These are phyloP conservation scores for Cyclaneusma minus DNA, from an alignment of 2,329 filamentous ascomycete genomes.

Conservation along the genomic window DNA sequence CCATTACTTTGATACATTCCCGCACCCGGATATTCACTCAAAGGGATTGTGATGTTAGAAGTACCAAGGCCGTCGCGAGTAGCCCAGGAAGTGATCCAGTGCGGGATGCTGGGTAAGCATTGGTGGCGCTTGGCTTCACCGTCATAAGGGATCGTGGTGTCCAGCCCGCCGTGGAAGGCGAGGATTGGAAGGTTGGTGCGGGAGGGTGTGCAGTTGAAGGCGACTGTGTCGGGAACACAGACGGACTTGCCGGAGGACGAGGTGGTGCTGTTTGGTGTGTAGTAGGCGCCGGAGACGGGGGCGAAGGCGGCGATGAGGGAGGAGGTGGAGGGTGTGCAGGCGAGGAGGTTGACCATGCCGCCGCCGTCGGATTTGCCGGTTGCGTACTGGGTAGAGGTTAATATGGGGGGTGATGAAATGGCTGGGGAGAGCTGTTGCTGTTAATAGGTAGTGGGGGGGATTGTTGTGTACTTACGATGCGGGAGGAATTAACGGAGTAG, in stretches of 20 bases:
- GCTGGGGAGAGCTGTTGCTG: constrained; percentile 25
- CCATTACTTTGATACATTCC: constrained; percentile 18
- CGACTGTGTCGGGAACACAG: constrained; percentile 21
- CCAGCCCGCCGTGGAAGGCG: constrained; percentile 32
- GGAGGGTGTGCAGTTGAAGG: constrained; percentile 21
- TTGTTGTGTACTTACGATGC: too few relatives aligned
- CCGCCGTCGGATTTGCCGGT: constrained; percentile 31
- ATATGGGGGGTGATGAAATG: constrained; percentile 27
- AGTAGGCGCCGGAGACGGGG: constrained; percentile 27
- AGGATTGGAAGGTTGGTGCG: constrained; percentile 26
- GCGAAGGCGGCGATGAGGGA: constrained; percentile 29
- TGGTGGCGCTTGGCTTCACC: constrained; percentile 26
- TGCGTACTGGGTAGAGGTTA: constrained; percentile 23
- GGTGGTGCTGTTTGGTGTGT: too few relatives aligned
- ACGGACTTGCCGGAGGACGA: constrained; percentile 12
- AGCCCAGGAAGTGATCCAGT: constrained; percentile 24
- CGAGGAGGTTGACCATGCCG: constrained; percentile 25
- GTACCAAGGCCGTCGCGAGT: constrained; percentile 13
- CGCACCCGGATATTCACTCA: constrained; percentile 11
- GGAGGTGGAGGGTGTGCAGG: constrained; percentile 24
- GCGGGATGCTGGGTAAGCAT: constrained; percentile 26
- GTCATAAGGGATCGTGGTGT: constrained; percentile 28
- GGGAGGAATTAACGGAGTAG: constrained; percentile 25
- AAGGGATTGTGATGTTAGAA: constrained; percentile 4
- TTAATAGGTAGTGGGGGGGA: too few relatives aligned